A percentile compares a stretch with the other conserved stretches of the same genome.
phyloP scores from a whole-genome alignment of 2,329 filamentous ascomycete genomes.

The Colletotrichum simmondsii region DNA sequence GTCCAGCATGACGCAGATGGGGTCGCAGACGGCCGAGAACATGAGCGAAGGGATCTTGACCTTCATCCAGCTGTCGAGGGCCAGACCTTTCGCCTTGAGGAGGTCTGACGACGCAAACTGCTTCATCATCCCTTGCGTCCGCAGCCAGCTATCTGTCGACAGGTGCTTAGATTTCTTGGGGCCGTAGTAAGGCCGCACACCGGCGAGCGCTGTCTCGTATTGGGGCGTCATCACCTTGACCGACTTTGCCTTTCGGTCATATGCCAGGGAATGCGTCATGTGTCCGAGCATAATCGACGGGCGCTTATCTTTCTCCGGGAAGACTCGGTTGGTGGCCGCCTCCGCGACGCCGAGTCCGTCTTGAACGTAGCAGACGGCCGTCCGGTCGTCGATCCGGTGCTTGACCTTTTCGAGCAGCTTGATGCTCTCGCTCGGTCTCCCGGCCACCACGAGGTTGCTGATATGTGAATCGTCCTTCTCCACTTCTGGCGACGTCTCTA shows the following conservation, averaged over 20 bases:
- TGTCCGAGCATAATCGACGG: constrained; percentile 83
- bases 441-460: constrained; percentile 76
- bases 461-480: constrained; percentile 63
- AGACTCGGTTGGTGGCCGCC: constrained; percentile 76
- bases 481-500: neutral
- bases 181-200: constrained; percentile 35
- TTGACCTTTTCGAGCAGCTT: constrained; percentile 68
- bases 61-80: constrained; percentile 71
- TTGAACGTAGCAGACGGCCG: constrained; percentile 80
- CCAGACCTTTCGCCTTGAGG: constrained; percentile 69
- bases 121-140: constrained; percentile 67
- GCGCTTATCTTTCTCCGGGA: constrained; percentile 70
- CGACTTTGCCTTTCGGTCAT: constrained; percentile 51
- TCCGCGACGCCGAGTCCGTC: constrained; percentile 90
- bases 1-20: constrained; percentile 83
- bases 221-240: constrained; percentile 49
- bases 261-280: constrained; percentile 58
- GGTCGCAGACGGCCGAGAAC: constrained; percentile 81
- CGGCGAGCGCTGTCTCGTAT: constrained; percentile 46
- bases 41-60: constrained; percentile 84
- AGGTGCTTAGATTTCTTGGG: constrained; percentile 5
- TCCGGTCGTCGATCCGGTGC: constrained; percentile 74
- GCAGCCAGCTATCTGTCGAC: constrained; percentile 39
- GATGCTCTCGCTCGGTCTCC: constrained; percentile 63
- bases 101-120: constrained; percentile 71